phyloP scores from a whole-genome alignment of 345 rosid species.

The Corymbia maculata region DNA sequence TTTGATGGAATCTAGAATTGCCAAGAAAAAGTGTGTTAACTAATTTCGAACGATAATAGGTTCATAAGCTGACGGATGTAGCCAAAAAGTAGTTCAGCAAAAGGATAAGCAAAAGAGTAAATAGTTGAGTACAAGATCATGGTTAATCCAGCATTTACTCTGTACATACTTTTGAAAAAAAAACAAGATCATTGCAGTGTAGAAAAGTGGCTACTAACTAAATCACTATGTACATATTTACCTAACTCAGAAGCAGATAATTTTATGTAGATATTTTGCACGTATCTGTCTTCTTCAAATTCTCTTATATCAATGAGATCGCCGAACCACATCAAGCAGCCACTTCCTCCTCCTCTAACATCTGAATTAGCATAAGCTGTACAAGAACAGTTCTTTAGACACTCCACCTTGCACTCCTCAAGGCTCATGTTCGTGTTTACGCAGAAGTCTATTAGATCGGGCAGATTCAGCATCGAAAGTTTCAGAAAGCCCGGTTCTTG shows the following conservation, averaged over 20 bases:
- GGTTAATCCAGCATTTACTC: neutral
- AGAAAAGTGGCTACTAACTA: neutral
- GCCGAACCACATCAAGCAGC: slow-evolving; percentile 20
- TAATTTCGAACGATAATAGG: neutral
- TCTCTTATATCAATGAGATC: neutral
- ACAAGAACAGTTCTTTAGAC: slow-evolving; percentile 22
- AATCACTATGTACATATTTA: neutral
- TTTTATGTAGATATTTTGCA: neutral
- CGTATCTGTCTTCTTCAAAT: neutral
- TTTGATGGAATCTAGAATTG: no score
- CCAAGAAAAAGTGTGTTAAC: neutral
- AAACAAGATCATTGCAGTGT: neutral
- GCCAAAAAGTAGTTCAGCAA: neutral
- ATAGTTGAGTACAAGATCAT: no score
- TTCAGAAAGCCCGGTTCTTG: neutral
- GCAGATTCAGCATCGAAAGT: neutral
- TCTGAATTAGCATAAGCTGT: slow-evolving; percentile 14
- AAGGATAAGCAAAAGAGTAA: no score
- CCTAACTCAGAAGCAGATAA: neutral
- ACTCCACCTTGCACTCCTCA: slow-evolving; percentile 6
- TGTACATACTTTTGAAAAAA: neutral
- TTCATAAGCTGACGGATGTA: neutral
- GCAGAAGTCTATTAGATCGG: slow-evolving; percentile 12
- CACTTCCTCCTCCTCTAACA: slow-evolving; percentile 13
- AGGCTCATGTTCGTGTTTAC: slow-evolving; percentile 4